phyloP scores from a whole-genome alignment of 805 yeast genomes.

The Cyberlindnera petersonii region DNA sequence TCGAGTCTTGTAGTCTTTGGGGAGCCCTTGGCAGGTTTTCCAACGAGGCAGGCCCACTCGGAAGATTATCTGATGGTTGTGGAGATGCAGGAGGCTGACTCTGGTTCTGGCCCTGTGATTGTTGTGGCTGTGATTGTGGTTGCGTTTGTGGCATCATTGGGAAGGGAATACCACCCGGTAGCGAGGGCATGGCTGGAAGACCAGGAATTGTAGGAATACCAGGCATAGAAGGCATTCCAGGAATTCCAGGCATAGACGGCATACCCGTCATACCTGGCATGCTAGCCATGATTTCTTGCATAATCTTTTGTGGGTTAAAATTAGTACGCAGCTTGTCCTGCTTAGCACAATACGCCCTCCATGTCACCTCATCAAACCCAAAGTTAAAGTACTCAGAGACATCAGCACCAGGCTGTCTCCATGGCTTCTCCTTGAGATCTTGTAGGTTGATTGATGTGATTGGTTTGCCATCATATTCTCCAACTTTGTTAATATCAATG shows the following conservation, averaged over 20 bases:
- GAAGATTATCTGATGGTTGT: slow-evolving; percentile 6
- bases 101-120: neutral
- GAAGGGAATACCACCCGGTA: slow-evolving; percentile 6
- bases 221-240: slow-evolving; percentile 30
- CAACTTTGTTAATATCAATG: slow-evolving; percentile 69
- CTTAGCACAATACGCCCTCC: slow-evolving; percentile 88
- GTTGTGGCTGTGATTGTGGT: neutral
- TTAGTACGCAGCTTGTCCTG: slow-evolving; percentile 80
- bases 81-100: too few species aligned
- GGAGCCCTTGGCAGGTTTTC: slow-evolving; percentile 18
- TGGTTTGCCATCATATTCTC: slow-evolving; percentile 74
- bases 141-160: slow-evolving; percentile 4
- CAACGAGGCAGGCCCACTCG: slow-evolving; percentile 7
- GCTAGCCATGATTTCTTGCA: slow-evolving; percentile 54
- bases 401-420: slow-evolving; percentile 98
- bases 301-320: slow-evolving; percentile 76
- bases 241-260: slow-evolving; percentile 31
- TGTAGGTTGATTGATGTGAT: slow-evolving; percentile 77
- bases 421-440: slow-evolving; percentile 87
- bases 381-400: slow-evolving; percentile 90
- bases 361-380: slow-evolving; percentile 94
- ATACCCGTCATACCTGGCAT: slow-evolving; percentile 25
- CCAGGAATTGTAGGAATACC: slow-evolving; percentile 30
- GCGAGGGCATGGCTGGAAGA: slow-evolving; percentile 23
- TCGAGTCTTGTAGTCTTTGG: slow-evolving; percentile 16